phyloP scores from a whole-genome alignment of 2,329 filamentous ascomycete genomes.

The Venturiaceae sp. region DNA sequence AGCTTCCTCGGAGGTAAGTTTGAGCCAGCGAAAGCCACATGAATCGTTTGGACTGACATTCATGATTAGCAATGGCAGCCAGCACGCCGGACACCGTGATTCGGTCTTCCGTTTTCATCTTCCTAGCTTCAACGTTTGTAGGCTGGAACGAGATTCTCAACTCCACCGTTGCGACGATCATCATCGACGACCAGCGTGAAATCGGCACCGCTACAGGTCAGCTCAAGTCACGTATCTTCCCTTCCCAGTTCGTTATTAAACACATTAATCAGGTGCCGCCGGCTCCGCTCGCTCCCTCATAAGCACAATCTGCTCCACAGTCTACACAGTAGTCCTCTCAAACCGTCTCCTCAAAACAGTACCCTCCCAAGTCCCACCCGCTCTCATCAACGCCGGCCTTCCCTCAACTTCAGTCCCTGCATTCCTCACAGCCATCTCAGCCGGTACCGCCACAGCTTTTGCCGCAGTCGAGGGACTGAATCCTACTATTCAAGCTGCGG shows the following conservation, averaged over 20 bases:
- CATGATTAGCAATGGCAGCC: conserved; percentile 7
- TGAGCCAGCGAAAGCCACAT: not conserved
- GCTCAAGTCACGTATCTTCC: too few species aligned
- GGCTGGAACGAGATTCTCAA: conserved; percentile 12
- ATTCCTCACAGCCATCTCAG: conserved; percentile 24
- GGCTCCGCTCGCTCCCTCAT: conserved; percentile 12
- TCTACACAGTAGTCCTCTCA: conserved; percentile 30
- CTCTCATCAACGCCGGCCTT: conserved; percentile 27
- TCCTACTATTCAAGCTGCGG: conserved; percentile 20
- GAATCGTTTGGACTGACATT: not conserved
- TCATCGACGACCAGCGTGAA: conserved; percentile 12
- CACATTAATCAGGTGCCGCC: too few species aligned
- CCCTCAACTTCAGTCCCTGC: conserved; percentile 19
- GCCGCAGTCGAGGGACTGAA: conserved; percentile 22
- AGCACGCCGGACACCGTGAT: conserved; percentile 11
- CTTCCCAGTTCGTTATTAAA: too few species aligned
- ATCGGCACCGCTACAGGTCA: conserved; percentile 14
- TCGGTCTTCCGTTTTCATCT: conserved; percentile 11
- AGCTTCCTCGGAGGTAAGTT: conserved; percentile 13
- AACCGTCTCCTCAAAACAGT: conserved; percentile 28
- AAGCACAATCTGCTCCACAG: conserved; percentile 14
- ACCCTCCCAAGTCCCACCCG: conserved; percentile 24
- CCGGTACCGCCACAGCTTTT: conserved; percentile 15
- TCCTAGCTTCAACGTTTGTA: conserved; percentile 13
- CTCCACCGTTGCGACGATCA: conserved; percentile 12